These are phyloP conservation scores for Boletus speciosus DNA, from an alignment of 768 basidiomycete species.

Conservation along the genomic window DNA sequence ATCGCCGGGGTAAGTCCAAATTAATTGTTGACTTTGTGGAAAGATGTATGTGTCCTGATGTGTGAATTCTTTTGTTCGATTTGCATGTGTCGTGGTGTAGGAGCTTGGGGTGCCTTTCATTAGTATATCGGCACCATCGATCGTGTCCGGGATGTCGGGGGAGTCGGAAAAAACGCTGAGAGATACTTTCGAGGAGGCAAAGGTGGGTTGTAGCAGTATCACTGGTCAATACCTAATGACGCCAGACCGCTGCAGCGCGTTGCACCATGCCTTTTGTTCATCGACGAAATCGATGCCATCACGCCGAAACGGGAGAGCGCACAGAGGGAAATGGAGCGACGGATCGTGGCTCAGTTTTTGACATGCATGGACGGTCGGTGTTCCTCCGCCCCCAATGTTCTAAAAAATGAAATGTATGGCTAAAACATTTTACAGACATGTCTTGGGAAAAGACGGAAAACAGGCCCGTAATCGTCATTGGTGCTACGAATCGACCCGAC, in stretches of 20 bases:
- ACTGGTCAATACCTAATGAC: not conserved
- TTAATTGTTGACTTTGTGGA: not conserved
- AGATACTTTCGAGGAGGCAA: constrained; percentile 97
- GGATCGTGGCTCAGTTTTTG: constrained; percentile 95
- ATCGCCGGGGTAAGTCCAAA: constrained; percentile 48
- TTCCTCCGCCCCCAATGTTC: not conserved
- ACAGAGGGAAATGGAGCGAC: constrained; percentile 95
- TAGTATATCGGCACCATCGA: constrained; percentile 88
- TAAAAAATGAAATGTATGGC: not conserved
- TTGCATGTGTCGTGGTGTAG: constrained; percentile 36
- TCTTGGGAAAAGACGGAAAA: constrained; percentile 94
- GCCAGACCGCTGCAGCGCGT: constrained; percentile 51
- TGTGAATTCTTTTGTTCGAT: no score
- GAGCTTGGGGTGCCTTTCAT: constrained; percentile 93
- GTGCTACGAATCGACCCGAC: constrained; percentile 95
- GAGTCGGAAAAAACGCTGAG: constrained; percentile 96
- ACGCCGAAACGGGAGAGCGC: constrained; percentile 97
- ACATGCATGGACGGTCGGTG: constrained; percentile 96
- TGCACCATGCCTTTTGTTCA: constrained; percentile 91
- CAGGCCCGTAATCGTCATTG: constrained; percentile 93
- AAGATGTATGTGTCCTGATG: not conserved
- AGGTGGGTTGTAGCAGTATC: constrained; percentile 44
- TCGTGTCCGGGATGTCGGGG: constrained; percentile 97
- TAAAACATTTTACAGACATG: constrained; percentile 60
- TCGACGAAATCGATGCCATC: constrained; percentile 98